Evolutionary conservation across 2,329 filamentous ascomycete species (phyloP).

Genomic region (Aspergillus amoenus): DNA sequence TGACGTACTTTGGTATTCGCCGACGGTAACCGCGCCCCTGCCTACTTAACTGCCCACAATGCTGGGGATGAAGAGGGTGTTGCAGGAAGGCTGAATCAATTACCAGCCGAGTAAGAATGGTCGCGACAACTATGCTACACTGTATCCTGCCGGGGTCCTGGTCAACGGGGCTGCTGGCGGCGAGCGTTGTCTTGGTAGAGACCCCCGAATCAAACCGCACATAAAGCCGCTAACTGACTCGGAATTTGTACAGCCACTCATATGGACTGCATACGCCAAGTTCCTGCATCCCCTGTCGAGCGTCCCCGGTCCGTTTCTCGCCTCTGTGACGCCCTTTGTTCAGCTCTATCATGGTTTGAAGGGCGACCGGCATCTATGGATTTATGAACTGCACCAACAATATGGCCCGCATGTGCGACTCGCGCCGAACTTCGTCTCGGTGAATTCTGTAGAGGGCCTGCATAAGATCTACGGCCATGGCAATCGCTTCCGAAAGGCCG

Average conservation of each 20-base stretch:
- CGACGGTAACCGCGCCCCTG: not conserved
- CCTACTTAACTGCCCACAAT: not conserved
- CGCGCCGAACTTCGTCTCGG: slow-evolving; percentile 72
- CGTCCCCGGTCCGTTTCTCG: slow-evolving; percentile 33
- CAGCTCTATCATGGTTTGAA: slow-evolving; percentile 73
- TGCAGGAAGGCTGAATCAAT: not conserved
- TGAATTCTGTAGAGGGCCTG: slow-evolving; percentile 68
- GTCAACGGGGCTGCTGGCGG: not conserved
- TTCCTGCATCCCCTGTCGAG: slow-evolving; percentile 35
- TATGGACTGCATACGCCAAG: slow-evolving; percentile 35
- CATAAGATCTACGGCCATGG: slow-evolving; percentile 44
- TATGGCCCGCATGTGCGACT: slow-evolving; percentile 73
- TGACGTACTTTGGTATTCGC: not conserved
- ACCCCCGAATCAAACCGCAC: not conserved
- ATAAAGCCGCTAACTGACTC: not conserved
- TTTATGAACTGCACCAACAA: slow-evolving; percentile 67
- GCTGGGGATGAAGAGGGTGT: not conserved
- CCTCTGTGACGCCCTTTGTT: slow-evolving; percentile 46
- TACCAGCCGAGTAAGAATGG: not conserved
- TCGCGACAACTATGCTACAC: not conserved
- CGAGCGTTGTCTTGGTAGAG: not conserved
- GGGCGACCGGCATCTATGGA: slow-evolving; percentile 72
- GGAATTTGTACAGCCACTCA: not conserved
- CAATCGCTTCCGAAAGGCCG: slow-evolving; percentile 55
- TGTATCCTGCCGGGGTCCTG: not conserved